Conservation (phyloP, 2,329 filamentous ascomycete genomes). For the Nemania serpens region DNA sequence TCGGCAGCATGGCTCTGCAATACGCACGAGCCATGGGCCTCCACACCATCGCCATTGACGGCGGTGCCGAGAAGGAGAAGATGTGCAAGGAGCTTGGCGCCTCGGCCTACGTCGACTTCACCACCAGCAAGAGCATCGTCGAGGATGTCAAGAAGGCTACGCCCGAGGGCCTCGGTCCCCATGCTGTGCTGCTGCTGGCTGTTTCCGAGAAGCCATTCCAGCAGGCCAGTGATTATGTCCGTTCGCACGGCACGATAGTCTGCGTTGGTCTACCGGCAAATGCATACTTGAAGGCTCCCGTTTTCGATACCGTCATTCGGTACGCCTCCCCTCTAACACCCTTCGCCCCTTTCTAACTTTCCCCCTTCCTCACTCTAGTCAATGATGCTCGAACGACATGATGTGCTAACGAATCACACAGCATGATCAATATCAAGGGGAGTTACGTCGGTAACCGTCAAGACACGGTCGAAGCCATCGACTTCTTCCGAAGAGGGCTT, state of each 20-base stretch:
- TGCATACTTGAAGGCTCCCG: constrained; percentile 79
- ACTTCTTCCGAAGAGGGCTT: constrained; percentile 83
- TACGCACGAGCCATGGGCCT: constrained; percentile 93
- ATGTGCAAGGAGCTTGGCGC: constrained; percentile 75
- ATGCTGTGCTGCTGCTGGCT: constrained; percentile 85
- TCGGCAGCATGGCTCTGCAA: constrained; percentile 77
- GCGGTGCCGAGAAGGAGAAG: constrained; percentile 77
- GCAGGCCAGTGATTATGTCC: constrained; percentile 87
- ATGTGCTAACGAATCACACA: constrained; percentile 34
- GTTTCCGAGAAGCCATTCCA: constrained; percentile 93
- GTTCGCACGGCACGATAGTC: constrained; percentile 79
- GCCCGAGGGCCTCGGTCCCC: constrained; percentile 78
- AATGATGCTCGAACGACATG: neutral
- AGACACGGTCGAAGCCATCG: constrained; percentile 85
- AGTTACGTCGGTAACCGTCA: constrained; percentile 92
- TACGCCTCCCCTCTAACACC: constrained; percentile 14
- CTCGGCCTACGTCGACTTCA: constrained; percentile 78
- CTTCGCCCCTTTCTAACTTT: neutral
- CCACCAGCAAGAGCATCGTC: constrained; percentile 74
- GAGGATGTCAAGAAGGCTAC: constrained; percentile 83
- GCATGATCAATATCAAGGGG: constrained; percentile 91
- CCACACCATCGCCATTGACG: constrained; percentile 79
- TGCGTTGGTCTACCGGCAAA: constrained; percentile 87
- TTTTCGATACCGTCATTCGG: constrained; percentile 82
- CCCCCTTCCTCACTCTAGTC: neutral